Evolutionary conservation across 176 grass and related monocot genomes (phyloP), one percentile per base, ranked within the genome.

Genomic region (Melocanna baccifera): DNA sequence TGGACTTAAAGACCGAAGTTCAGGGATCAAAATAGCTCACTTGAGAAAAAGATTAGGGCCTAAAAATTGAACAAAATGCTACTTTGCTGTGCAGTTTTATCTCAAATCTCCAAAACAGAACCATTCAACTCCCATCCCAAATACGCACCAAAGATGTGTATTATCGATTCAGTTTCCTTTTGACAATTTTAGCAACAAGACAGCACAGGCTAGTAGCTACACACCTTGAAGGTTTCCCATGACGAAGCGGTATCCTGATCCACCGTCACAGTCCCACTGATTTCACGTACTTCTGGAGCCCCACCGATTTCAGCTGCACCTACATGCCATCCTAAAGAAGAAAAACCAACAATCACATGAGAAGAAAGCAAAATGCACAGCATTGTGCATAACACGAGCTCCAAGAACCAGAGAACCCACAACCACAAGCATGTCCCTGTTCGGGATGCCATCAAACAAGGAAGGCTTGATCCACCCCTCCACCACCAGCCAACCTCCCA

Each of bases 201-300:
- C 6, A 76, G 72, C 41, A 78, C 13, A 81, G 13, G 20, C 9
- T 30, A 30, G 30, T 30, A 30, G 30, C 30, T 29, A 61, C 67
- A 69, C 15, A 97, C 94, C 92, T 86, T 97, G 74, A 97, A 94
- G 51, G 92, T 97, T 79, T 94, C 94, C 94, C 92, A 97, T 39
- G 90, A 69, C 7, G 92, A 91, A 73, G 88, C 92, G 13, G 34
- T 37, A 81, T 92, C 88, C 61, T 80, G 88, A 71, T 94, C 84
- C 12, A 97, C 88, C 1, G 66, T 79, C 70, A 94, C 84, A 12
- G 84, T 94, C 20, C 79, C 87, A 20, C 90, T 88, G 0, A 92
- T 62, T 88, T 91, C 18, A 92, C 39, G 9, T 91, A 97, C 75
- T 92, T 97, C 61, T 94, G 90, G 73, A 92, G 90, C 1, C 57